Evolutionary conservation across 179 eudicot genomes (phyloP), one percentile per base, ranked within the genome.

Genomic region (Sideroxylon spinosum): DNA sequence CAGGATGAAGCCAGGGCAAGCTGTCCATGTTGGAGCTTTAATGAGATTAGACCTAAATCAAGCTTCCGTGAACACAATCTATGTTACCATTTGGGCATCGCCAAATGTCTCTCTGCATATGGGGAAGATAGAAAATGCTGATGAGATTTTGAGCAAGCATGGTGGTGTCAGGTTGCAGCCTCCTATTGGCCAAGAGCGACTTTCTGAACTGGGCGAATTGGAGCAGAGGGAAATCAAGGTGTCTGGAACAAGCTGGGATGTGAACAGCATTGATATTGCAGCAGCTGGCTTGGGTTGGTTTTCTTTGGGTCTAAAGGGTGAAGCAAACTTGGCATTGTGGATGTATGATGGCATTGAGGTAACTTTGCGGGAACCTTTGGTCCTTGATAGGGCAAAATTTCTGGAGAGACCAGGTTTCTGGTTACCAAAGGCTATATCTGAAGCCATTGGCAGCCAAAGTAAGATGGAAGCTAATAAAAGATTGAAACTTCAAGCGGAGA

Each of bases 131-230:
- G 99, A 95, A 86, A 93, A 91, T 90, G 98, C 94, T 63, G 94
- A 89, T 75, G 97, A 92, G 78, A 88, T 87, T 20, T 89, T 87
- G 90, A 87, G 69, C 84, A 93, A 93, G 82, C 99, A 95, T 87
- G 87, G 83, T 78, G 99, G 98, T 77, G 77, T 89, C 72, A 90
- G 98, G 83, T 85, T 95, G 85, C 99, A 92, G 99, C 98, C 99
- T 55, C 98, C 98, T 20, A 80, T 89, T 66, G 86, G 92, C 60
- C 81, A 74, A 44, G 94, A 93, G 37, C 86, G 90, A 75, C 84
- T 89, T 74, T 82, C 92, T 55, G 96, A 92, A 76, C 48, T 92
- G 74, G 98, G 92, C 4, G 81, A 76, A 55, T 95, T 97, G 99
- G 79, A 73, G 67, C 81, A 82, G 80, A 87, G 80, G 76, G 91